Evolutionary conservation across 2,329 filamentous ascomycete genomes (phyloP), one percentile per base, ranked within the genome.

Genomic region (Lizonia empirigonia): DNA sequence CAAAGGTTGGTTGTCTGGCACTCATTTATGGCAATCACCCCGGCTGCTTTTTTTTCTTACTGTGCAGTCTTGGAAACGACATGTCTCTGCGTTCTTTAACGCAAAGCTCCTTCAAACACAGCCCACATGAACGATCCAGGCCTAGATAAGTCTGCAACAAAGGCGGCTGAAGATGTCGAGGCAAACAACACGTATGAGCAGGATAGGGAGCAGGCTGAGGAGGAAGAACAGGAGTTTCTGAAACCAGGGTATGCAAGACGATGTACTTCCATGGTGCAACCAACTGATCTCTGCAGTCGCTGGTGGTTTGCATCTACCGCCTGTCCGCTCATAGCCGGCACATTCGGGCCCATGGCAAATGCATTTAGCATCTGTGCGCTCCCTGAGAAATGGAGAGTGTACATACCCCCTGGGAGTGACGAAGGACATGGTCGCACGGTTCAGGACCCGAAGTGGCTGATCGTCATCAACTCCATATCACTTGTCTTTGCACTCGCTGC

Each of bases 281-380:
- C 36, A 22, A 32, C 53, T 63, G 39, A 67, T 34, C 7, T 12
- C 15, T 10, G 6, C 35, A 78, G 77, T 62, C 76, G 77, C 47
- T 85, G 82, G 82, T 86, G 83, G 83, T 81, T 85, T 62, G 82
- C 82, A 2, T 82, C 79, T 16, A 85, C 83, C 7, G 81, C 78
- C 24, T 81, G 80, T 59, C 83, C 83, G 12, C 71, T 85, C 3
- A 72, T 84, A 27, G 83, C 82, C 4, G 75, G 75, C 35, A 82
- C 80, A 0, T 81, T 82, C 59, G 80, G 80, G 0, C 80, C 80
- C 2, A 80, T 82, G 69, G 79, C 80, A 6, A 82, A 77, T 48
- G 79, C 79, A 0, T 82, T 82, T 62, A 80, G 74, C 45, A 76
- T 83, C 38, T 82, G 80, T 57, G 82, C 82, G 9, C 71, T 86